Evolutionary conservation across 2,329 filamentous ascomycete species (phyloP).

Genomic region (Botrytis cinerea): DNA sequence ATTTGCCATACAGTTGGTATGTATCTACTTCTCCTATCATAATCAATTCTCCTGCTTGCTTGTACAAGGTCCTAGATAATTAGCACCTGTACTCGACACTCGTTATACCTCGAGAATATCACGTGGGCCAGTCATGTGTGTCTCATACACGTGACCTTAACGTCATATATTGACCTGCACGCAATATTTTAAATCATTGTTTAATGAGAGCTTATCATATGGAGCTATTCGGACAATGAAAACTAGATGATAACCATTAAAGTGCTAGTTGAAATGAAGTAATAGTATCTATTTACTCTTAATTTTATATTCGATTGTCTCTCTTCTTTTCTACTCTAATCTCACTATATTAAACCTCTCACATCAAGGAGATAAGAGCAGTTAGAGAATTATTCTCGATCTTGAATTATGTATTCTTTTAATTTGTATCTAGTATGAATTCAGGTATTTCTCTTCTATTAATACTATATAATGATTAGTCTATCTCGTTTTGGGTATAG

Average conservation of each 20-base stretch:
- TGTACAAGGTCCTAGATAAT: background rate
- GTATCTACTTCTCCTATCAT: background rate
- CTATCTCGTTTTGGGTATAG: background rate
- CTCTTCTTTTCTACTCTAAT: background rate
- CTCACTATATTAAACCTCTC: fast-evolving
- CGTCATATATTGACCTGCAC: no score
- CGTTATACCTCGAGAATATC: background rate
- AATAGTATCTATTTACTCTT: background rate
- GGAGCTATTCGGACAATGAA: no score
- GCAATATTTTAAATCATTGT: background rate
- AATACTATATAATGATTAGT: background rate
- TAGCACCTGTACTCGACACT: background rate
- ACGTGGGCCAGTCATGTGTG: fast-evolving
- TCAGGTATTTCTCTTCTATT: fast-evolving
- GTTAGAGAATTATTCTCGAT: no score
- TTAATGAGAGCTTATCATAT: fast-evolving
- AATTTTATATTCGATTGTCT: background rate
- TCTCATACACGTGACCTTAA: fast-evolving
- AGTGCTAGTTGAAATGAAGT: background rate
- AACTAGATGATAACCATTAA: no score
- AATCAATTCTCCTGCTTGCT: background rate
- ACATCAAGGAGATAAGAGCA: fast-evolving
- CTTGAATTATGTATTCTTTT: no score
- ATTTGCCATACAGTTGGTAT: background rate
- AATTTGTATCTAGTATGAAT: fast-evolving